phyloP scores from a whole-genome alignment of 345 rosid species.

The Reutealis trisperma region DNA sequence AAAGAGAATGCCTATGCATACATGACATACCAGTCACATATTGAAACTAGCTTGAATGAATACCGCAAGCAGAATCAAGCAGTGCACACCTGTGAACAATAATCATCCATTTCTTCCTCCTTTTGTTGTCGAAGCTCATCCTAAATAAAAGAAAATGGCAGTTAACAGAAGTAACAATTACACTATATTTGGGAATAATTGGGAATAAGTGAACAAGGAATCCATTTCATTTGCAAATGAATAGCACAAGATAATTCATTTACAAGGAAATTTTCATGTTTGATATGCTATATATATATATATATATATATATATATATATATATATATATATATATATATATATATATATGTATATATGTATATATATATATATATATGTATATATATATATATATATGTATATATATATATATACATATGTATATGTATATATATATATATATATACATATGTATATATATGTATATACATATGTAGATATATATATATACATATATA shows the following conservation, averaged over 20 bases:
- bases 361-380: too few species aligned
- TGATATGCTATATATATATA: background rate
- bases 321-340: too few species aligned
- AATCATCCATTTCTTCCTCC: constrained; percentile 97
- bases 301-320: too few species aligned
- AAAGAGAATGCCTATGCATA: background rate
- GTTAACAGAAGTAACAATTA: background rate
- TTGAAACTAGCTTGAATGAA: constrained; percentile 9
- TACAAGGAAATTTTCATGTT: background rate
- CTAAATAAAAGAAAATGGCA: constrained; percentile 33
- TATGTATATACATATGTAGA: too few species aligned
- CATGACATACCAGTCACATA: background rate
- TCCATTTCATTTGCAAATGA: background rate
- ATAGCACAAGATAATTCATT: background rate
- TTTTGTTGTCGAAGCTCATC: constrained; percentile 82
- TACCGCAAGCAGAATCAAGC: constrained; percentile 4
- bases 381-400: too few species aligned
- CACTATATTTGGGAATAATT: background rate
- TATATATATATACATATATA: too few species aligned
- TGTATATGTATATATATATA: too few species aligned
- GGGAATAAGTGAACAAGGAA: background rate
- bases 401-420: too few species aligned
- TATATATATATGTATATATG: too few species aligned
- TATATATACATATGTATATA: too few species aligned
- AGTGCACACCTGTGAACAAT: constrained; percentile 82